Base-by-base conservation (phyloP, 495 filamentous ascomycete species). In the Polyplosphaeria fusca region DNA sequence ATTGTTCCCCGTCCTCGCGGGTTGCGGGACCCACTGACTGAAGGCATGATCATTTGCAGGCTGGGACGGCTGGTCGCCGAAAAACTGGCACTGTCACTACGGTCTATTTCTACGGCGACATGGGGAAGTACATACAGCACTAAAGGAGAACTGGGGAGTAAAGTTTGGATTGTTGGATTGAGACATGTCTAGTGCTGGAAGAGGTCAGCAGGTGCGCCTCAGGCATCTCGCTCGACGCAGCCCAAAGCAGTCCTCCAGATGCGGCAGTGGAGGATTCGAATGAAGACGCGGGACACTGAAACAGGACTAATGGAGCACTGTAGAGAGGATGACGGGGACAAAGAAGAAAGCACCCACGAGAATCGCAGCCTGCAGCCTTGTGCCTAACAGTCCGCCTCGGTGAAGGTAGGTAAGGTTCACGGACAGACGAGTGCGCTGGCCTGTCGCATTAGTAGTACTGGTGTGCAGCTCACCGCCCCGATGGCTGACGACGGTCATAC, bases 391-490 rank as follows among this genome's bases (percentile, higher is more conserved):
- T 52, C 50, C 38, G 55, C 60, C 60, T 58, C 23, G 47, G 32
- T 27, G 50, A 40, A 22, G 44, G 28, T 14, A 20, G 22, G 26
- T 13, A 30, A 57, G 25, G 24, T 50, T 61, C 45, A 30, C 44
- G 37, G n/a, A 40, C 5, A 14, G 22, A 27, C 20, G 37, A 52
- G 38, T 30, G 52, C 46, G 52, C 58, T 54, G 37, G 62, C 30
- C 41, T 49, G 20, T 39, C 41, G 58, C 62, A 65, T 65, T 65
- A 65, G 62, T 65, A 65, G 55, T 64, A 54, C 55, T 58, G 25
- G 24, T 48, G 51, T n/a, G 30, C 56, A 23, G 19, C 39, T 53
- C 62, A 65, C 62, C 57, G 58, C 61, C 56, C 43, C 48, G 20
- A 26, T n/a, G 13, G 57, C 62, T 65, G 61, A 63, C 60, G 43